Evolutionary conservation across 163 green algal genomes (phyloP).

Genomic region (Coccomyxa subellipsoidea): DNA sequence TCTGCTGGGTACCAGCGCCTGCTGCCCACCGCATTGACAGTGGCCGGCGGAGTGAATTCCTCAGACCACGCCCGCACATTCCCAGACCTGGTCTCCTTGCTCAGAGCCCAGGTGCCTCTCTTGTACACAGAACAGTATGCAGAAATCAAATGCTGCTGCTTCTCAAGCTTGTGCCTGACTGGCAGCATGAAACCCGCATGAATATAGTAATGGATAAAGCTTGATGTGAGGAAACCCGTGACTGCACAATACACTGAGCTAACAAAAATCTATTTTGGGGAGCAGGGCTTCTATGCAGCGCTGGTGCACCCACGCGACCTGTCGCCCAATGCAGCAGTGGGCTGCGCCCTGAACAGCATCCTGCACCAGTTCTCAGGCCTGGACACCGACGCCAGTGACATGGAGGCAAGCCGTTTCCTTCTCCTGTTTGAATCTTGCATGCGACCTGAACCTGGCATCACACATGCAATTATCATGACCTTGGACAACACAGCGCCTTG

Average conservation of each 20-base stretch:
- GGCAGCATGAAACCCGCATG: not conserved
- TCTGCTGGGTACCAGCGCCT: not conserved
- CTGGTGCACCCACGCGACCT: slow-evolving; percentile 33
- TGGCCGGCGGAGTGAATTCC: slow-evolving; percentile 49
- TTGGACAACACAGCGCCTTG: too few species aligned
- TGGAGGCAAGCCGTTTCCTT: slow-evolving; percentile 7
- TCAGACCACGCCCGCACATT: slow-evolving; percentile 49
- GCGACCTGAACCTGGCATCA: too few species aligned
- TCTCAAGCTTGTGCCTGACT: not conserved
- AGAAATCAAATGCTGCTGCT: not conserved
- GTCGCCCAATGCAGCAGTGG: not conserved
- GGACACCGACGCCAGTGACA: slow-evolving; percentile 25
- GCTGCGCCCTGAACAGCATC: slow-evolving; percentile 23
- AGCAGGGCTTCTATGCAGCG: slow-evolving; percentile 28
- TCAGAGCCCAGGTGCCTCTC: slow-evolving; percentile 21
- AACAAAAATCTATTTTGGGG: not conserved
- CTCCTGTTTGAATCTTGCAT: too few species aligned
- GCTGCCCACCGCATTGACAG: slow-evolving; percentile 41
- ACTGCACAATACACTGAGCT: not conserved
- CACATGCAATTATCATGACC: too few species aligned
- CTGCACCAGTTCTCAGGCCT: slow-evolving; percentile 36
- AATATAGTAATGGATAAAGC: too few species aligned
- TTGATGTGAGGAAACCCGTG: too few species aligned
- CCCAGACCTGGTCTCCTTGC: slow-evolving; percentile 22
- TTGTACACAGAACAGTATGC: not conserved